Evolutionary conservation across 257 asterid genomes (phyloP), one percentile per base, ranked within the genome.

Genomic region (Jacaranda mimosifolia): DNA sequence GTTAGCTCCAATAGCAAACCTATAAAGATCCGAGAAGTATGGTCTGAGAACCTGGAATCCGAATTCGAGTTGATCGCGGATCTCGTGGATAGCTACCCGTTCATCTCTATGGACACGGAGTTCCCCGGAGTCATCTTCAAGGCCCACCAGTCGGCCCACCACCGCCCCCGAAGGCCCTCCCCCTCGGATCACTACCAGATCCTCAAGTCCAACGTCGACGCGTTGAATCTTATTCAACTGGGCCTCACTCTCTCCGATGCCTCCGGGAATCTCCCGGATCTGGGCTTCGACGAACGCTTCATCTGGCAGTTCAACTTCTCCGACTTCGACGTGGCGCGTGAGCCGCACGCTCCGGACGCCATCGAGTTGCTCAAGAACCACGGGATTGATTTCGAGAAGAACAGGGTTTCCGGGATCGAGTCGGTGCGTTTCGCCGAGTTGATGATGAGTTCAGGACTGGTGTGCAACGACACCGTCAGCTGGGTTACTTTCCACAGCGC

Each of bases 401-500:
- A 87, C 84, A 79, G 81, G 14, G 75, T 12, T 0, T 38, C 35
- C 26, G 97, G 97, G 3, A 66, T 91, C 40, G 94, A 87, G 72
- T 86, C 95, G 70, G 84, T 69, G 3, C 75, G 72, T 3, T 91
- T 91, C 77, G 92, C 91, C 1, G 89, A 87, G 87, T 36, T 85
- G 62, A 75, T 87, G 79, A 89, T 88, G 93, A 77, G 91, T 1
- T 89, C 97, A 3, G 97, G 97, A 2, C 57, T 88, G 18, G 86
- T 88, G 1, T 89, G 94, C 72, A 89, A 86, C 42, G 88, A 87
- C 7, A 63, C 68, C 36, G 90, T 88, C 10, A 86, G 89, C 26
- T 91, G 92, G 95, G 90, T 90, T 56, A 90, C 97, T 6, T 91
- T 91, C 72, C 97, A 91, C 81, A 89, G 96, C 86, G 93, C 89